Base-by-base conservation (phyloP, 495 filamentous ascomycete genomes). In the Copromyces sp. region DNA sequence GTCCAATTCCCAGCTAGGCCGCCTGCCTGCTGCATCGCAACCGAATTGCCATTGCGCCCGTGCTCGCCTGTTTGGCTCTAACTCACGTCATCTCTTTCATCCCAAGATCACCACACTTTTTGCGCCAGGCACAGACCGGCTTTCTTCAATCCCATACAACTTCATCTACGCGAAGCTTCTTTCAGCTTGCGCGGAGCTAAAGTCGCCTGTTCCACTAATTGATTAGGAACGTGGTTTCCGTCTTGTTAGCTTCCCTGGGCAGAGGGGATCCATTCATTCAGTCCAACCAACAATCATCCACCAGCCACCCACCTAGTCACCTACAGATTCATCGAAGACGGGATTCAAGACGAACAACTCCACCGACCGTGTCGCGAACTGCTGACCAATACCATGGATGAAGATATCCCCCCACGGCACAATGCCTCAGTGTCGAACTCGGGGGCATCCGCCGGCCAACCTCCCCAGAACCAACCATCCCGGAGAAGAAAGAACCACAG, bases 371-470 rank as follows among this genome's bases (percentile, higher is more conserved):
- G 47, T 59, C 11, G 47, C 20, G 24, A 59, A 14, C 29, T 29
- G 47, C 47, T 59, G 47, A 40, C 38, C 47, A 39, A 72, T 9
- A 53, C 17, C 40, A 71, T 71, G 69, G 69, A 42, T 59, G 24
- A 35, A 65, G 9, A 65, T 37, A 42, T 3, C 14, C 53, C 20
- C 6, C 24, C 16, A 39, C 37, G 38, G n/a, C 45, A 39, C 72
- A 78, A 65, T 79, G 82, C 83, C 32, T 77, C 74, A 39, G 79
- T 73, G 53, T 78, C 81, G 74, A 84, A 84, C 74, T 83, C 83
- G 1, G 83, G 83, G 73, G 83, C 80, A 73, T 84, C 80, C 71
- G 80, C 83, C 69, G 83, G 79, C 69, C 83, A 84, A 59, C 75
- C 39, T 45, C 53, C n/a, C 40, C 74, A 14, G 20, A 59, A 68